Evolutionary conservation across 2,329 filamentous ascomycete genomes (phyloP).

Genomic region (Cladosporium sp.): DNA sequence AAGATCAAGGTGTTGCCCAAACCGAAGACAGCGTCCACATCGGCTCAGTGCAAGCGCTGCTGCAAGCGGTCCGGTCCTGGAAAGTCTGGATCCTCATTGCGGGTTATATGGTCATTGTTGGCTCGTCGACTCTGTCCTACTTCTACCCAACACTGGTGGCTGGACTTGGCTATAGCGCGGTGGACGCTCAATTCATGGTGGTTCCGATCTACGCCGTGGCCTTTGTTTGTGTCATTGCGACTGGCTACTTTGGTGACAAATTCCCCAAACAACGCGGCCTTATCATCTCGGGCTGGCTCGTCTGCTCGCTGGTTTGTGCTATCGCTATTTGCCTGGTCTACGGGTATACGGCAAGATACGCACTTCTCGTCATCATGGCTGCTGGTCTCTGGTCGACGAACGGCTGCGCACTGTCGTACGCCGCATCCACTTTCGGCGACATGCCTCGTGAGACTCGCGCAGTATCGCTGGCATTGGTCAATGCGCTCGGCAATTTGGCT

Average conservation of each 20-base stretch:
- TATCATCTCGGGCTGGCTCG: slow-evolving; percentile 49
- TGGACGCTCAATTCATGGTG: slow-evolving; percentile 7
- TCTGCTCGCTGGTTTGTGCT: slow-evolving; percentile 35
- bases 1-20: slow-evolving; percentile 38
- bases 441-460: slow-evolving; percentile 49
- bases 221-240: slow-evolving; percentile 47
- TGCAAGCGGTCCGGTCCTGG: slow-evolving; percentile 41
- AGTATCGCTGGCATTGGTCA: slow-evolving; percentile 51
- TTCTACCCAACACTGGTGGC: slow-evolving; percentile 52
- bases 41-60: slow-evolving; percentile 36
- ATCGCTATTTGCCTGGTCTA: slow-evolving; percentile 43
- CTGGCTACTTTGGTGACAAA: slow-evolving; percentile 47
- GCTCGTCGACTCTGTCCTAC: slow-evolving; percentile 50
- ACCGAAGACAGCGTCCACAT: slow-evolving; percentile 29
- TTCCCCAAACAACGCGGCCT: slow-evolving; percentile 44
- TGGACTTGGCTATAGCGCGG: slow-evolving; percentile 45
- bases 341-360: slow-evolving; percentile 51
- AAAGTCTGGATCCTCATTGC: slow-evolving; percentile 47
- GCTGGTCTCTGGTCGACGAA: slow-evolving; percentile 53
- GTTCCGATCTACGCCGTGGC: slow-evolving; percentile 53
- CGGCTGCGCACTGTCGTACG: slow-evolving; percentile 49
- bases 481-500: slow-evolving; percentile 52
- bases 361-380: slow-evolving; percentile 53
- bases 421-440: slow-evolving; percentile 48
- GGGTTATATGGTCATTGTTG: slow-evolving; percentile 49